These are phyloP conservation scores for Astrothelium macrocarpum DNA, from an alignment of 495 filamentous ascomycete species.

Conservation along the genomic window DNA sequence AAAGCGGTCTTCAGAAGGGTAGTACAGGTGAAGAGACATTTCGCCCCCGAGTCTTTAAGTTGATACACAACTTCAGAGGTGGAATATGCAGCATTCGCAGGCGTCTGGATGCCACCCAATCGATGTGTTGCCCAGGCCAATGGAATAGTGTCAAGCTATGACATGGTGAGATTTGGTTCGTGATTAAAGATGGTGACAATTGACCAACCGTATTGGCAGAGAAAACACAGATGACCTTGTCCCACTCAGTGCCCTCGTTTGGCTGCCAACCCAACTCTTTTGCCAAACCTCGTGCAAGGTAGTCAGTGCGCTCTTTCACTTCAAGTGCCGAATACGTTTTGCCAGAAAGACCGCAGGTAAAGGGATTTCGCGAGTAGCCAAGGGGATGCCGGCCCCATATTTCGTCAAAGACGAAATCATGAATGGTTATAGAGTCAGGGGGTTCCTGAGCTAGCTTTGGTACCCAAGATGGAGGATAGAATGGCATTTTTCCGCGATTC, in stretches of 20 bases:
- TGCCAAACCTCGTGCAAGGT: slow-evolving; percentile 58
- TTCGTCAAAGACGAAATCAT: slow-evolving; percentile 73
- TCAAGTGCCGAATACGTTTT: slow-evolving; percentile 58
- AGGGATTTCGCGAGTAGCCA: slow-evolving; percentile 57
- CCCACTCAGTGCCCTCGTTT: slow-evolving; percentile 71
- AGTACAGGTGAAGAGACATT: slow-evolving; percentile 68
- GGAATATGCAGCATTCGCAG: slow-evolving; percentile 78
- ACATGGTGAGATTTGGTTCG: not conserved
- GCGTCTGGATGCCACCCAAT: slow-evolving; percentile 63
- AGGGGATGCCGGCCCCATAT: slow-evolving; percentile 58
- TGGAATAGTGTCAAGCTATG: slow-evolving; percentile 69
- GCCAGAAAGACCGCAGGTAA: slow-evolving; percentile 72
- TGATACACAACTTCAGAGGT: slow-evolving; percentile 69
- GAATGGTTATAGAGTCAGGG: slow-evolving; percentile 66
- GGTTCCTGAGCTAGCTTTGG: slow-evolving; percentile 54
- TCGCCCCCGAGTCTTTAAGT: slow-evolving; percentile 63
- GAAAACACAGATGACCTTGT: slow-evolving; percentile 72
- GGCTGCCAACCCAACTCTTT: slow-evolving; percentile 67
- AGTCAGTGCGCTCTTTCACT: slow-evolving; percentile 56
- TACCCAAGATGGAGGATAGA: slow-evolving; percentile 59
- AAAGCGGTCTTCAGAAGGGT: slow-evolving; percentile 62
- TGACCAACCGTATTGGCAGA: slow-evolving; percentile 65
- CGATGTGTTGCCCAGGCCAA: slow-evolving; percentile 68
- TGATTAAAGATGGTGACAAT: not conserved
- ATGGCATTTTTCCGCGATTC: slow-evolving; percentile 79